Evolutionary conservation across 2,329 filamentous ascomycete species (phyloP), one percentile per base, ranked within the genome.

Genomic region (Colletotrichum acutatum): DNA sequence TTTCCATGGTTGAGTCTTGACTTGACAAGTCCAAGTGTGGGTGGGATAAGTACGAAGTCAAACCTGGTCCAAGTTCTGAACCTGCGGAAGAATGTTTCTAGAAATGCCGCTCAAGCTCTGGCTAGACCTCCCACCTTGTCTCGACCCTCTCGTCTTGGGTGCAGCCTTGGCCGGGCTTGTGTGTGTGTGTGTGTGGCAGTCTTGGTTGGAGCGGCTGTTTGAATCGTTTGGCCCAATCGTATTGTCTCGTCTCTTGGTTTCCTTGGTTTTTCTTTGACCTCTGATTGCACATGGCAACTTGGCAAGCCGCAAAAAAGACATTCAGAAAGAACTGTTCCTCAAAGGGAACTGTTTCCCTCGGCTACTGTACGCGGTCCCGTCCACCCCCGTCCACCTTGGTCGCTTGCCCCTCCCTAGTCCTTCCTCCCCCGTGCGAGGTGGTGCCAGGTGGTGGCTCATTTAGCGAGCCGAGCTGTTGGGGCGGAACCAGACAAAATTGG

Each of bases 21-120:
- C 19, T 46, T 22, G 42, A 49, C 16, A 22, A 49, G 19, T 62
- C 28, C 42, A 19, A 1, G 28, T 30, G 32, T 14, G 28, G 30
- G 26, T 32, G 28, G 67, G 26, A 37, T n/a, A 61, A 37, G 34
- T 49, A 56, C 24, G 28, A 22, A 46, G 49, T 42, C 32, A 34
- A 34, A 12, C 32, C 5, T 34, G 32, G 11, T 11, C 32, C 32
- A 19, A 19, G 37, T 42, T 42, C 19, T 42, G 37, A 19, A 42
- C 56, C 34, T 26, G 42, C 24, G 58, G 53, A 37, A 59, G 58
- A 68, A 72, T 59, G 69, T 72, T 72, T 72, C 69, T 72, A 58
- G 69, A 69, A 69, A 57, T 42, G 30, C 34, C 42, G 49, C 49
- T 42, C 28, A 37, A 49, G 53, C 68, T 56, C 11, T 49, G 42